phyloP scores from a whole-genome alignment of 257 asterid species.

The Lavandula angustifolia region DNA sequence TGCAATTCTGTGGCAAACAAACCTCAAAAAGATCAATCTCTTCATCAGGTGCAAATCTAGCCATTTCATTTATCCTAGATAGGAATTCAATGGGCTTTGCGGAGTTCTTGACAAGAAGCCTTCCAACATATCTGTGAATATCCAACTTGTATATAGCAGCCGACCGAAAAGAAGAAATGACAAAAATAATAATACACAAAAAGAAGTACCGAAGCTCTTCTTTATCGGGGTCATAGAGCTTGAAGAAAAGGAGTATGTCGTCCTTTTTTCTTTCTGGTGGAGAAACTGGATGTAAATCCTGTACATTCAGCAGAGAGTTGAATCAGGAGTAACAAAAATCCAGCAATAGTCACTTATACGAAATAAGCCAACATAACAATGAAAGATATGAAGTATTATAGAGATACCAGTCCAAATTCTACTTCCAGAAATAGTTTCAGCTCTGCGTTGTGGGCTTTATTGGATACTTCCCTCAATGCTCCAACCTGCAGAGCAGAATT shows the following conservation, averaged over 20 bases:
- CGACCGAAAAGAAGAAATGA: neutral
- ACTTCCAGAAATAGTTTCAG: conserved; percentile 88
- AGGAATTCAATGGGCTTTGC: conserved; percentile 76
- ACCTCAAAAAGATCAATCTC: conserved; percentile 97
- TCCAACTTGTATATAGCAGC: conserved; percentile 20
- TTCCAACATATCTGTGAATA: conserved; percentile 75
- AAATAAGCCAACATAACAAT: conserved; percentile 14
- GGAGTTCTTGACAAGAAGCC: conserved; percentile 72
- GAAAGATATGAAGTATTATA: conserved; percentile 11
- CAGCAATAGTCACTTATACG: conserved; percentile 18
- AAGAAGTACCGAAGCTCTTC: conserved; percentile 77
- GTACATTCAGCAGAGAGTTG: conserved; percentile 21
- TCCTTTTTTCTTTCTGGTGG: conserved; percentile 84
- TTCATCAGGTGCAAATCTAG: conserved; percentile 87
- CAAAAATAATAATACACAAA: conserved; percentile 1
- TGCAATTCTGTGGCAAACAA: conserved; percentile 27
- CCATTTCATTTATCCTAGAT: conserved; percentile 74
- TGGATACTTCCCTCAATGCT: conserved; percentile 80
- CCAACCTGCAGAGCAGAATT: conserved; percentile 71
- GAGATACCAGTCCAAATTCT: conserved; percentile 64
- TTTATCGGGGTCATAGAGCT: conserved; percentile 87
- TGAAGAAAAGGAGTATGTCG: conserved; percentile 82
- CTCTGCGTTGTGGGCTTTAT: conserved; percentile 77
- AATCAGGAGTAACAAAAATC: conserved; percentile 14
- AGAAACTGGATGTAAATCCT: conserved; percentile 70